Evolutionary conservation across 306 rosid species (phyloP), one percentile per base, ranked within the genome.

Genomic region (Prunus mume): DNA sequence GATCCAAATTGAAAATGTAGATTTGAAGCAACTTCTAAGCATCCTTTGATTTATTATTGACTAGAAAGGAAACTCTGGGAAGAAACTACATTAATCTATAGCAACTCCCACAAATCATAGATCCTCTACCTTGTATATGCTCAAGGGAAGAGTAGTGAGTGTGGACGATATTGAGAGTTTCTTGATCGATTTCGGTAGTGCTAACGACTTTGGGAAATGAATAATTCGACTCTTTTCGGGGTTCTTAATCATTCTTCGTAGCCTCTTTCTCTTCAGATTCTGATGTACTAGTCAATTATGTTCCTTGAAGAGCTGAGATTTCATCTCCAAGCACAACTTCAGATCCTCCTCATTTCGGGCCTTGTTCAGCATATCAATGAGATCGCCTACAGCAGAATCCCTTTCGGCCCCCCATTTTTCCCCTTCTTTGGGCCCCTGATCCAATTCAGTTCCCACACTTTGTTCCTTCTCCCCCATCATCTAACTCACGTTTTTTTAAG

Each of bases 341-440:
- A 95, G 80, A 86, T 95, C 99, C 88, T 95, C 97, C 85, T 88
- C 93, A 58, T 70, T 92, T 66, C 93, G 89, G 63, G 97, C 96
- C 86, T 89, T 95, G 79, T 95, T 92, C 65, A 92, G 69, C 84
- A 85, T 92, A 62, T 95, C 97, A 27, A 88, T 78, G 43, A 95
- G 96, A 81, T 92, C 97, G 27, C 82, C 83, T 52, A 92, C 27
- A 61, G 85, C 83, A 63, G 85, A 85, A 74, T 79, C 85, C 85
- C 87, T 92, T 81, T 82, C 88, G 2, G 78, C 82, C 78, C 84
- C 47, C 80, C 63, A 71, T 74, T 65, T 68, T 77, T 85, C 83
- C 51, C 57, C 83, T 68, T 38, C 83, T 79, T 79, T 85, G 38
- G 86, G 80, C 79, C 81, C 86, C 55, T 80, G 58, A 78, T 76